Percentiles rank a stretch among this genome's conserved stretches.
Conservation (phyloP, 306 rosid species). For the Crataegus laevigata region DNA sequence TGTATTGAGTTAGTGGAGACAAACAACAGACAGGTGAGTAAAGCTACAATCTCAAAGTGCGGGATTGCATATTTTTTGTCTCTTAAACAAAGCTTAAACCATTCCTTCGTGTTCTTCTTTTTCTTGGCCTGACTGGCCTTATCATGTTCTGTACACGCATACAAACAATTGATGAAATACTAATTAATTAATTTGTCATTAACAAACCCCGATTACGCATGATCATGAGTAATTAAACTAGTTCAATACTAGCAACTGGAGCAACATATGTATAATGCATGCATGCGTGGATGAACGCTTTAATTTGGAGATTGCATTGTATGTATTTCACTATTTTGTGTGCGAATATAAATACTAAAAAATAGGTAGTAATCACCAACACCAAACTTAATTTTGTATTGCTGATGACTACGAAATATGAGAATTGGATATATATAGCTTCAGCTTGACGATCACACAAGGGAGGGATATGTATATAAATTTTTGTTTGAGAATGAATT, state of each 20-base stretch:
- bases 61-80: background rate
- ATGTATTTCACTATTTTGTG: background rate
- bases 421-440: no score
- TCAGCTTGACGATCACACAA: no score
- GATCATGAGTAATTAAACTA: background rate
- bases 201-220: background rate
- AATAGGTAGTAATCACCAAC: no score
- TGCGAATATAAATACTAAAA: background rate
- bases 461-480: no score
- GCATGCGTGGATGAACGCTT: background rate
- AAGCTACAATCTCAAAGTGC: constrained; percentile 1
- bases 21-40: background rate
- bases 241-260: background rate
- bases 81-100: background rate
- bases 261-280: no score
- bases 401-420: no score
- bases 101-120: background rate
- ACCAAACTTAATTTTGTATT: no score
- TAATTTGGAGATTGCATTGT: background rate
- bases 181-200: background rate
- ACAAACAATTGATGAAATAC: no score
- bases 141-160: background rate
- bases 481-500: no score
- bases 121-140: background rate
- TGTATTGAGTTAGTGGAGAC: background rate